Evolutionary conservation across 2,329 filamentous ascomycete species (phyloP).

Genomic region (Chaetomium globosum): DNA sequence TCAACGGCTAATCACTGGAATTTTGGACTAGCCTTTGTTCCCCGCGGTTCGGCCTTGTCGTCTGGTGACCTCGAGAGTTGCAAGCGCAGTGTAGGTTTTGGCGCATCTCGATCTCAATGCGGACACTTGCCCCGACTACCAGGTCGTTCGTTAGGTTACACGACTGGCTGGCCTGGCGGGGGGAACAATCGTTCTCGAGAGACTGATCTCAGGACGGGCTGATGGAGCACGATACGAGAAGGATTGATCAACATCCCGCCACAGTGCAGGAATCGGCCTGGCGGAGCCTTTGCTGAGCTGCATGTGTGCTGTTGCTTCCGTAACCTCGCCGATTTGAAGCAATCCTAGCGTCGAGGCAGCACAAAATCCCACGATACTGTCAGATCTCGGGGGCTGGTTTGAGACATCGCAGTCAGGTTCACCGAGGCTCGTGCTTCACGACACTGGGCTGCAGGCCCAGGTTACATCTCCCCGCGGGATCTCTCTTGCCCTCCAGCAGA

Average conservation of each 20-base stretch:
- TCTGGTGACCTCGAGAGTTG: not conserved
- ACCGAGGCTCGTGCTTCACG: conserved; percentile 2
- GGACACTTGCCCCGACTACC: not conserved
- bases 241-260: not conserved
- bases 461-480: conserved; percentile 15
- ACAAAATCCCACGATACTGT: not conserved
- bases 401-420: not conserved
- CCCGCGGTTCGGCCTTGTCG: not conserved
- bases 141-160: conserved; percentile 25
- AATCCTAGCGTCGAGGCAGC: not conserved
- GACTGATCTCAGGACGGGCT: not conserved
- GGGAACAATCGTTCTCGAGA: not conserved
- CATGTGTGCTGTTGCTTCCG: not conserved
- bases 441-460: conserved; percentile 1
- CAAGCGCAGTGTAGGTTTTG: not conserved
- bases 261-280: not conserved
- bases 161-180: not conserved
- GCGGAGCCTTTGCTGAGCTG: not conserved
- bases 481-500: not conserved
- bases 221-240: not conserved
- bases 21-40: not conserved
- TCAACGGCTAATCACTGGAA: not conserved
- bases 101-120: not conserved
- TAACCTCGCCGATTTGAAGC: not conserved
- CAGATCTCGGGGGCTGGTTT: not conserved